Evolutionary conservation across 177 flowering plant genomes (phyloP).

Genomic region (Vitis hybrid): DNA sequence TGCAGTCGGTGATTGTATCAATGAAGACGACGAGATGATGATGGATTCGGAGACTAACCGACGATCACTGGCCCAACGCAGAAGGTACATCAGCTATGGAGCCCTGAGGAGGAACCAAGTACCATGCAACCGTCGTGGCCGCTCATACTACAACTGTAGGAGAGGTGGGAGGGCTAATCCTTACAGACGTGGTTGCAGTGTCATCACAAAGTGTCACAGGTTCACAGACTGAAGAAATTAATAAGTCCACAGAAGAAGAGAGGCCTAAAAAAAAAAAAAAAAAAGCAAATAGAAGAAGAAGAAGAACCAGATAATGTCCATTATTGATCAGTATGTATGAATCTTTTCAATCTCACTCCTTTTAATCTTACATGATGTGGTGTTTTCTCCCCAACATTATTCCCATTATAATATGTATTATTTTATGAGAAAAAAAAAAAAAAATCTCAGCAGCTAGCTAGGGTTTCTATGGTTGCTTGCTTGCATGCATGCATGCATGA

Average conservation of each 20-base stretch:
- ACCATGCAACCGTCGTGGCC: constrained; percentile 40
- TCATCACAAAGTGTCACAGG: constrained; percentile 29
- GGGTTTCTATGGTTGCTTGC: too few relatives aligned
- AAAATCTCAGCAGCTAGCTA: too few relatives aligned
- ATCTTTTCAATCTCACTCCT: too few relatives aligned
- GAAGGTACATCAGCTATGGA: constrained; percentile 34
- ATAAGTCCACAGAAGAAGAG: background rate
- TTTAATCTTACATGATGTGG: too few relatives aligned
- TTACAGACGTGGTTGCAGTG: constrained; percentile 36
- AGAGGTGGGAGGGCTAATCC: constrained; percentile 33
- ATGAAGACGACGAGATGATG: constrained; percentile 25
- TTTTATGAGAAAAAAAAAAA: too few relatives aligned
- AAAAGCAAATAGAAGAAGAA: too few relatives aligned
- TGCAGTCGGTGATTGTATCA: constrained; percentile 19
- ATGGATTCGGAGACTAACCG: constrained; percentile 34
- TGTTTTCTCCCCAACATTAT: too few relatives aligned
- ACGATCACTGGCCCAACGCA: constrained; percentile 7
- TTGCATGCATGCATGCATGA: too few relatives aligned
- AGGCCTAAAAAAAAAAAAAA: background rate
- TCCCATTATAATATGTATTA: too few relatives aligned
- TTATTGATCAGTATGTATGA: too few relatives aligned
- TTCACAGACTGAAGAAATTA: constrained; percentile 12
- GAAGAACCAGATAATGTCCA: too few relatives aligned
- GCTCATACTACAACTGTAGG: constrained; percentile 43
- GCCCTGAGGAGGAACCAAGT: constrained; percentile 32